Conservation (phyloP, 495 filamentous ascomycete genomes). For the Penicillium argentinense region DNA sequence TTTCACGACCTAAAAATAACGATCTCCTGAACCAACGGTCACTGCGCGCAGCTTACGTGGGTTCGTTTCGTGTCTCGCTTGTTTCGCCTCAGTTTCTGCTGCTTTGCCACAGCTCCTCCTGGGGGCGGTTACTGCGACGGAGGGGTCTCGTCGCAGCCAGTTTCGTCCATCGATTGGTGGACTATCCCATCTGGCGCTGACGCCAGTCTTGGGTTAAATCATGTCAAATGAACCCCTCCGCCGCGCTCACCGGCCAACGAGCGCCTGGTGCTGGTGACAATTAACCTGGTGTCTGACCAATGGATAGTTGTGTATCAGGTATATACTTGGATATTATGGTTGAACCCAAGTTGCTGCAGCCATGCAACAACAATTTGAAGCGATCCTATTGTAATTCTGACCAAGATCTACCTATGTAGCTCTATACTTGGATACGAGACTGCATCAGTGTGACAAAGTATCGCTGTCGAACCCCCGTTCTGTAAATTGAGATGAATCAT, state of each 20-base stretch:
- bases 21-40: constrained; percentile 4
- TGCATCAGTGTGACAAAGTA: no score
- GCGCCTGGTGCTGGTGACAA: not conserved
- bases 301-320: not conserved
- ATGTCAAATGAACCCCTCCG: not conserved
- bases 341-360: no score
- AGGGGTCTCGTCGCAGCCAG: not conserved
- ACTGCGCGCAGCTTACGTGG: constrained; percentile 6
- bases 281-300: not conserved
- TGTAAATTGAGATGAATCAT: no score
- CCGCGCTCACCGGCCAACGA: not conserved
- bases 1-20: constrained; percentile 14
- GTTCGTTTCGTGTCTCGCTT: constrained; percentile 11
- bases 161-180: constrained; percentile 1
- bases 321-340: no score
- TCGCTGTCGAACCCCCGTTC: no score
- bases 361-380: no score
- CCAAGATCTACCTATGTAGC: no score
- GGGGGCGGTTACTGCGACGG: constrained; percentile 1
- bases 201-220: constrained; percentile 2
- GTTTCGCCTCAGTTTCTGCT: constrained; percentile 15
- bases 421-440: no score
- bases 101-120: constrained; percentile 6
- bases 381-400: no score
- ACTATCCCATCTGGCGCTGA: not conserved